These are phyloP conservation scores for Solanum appendiculatum DNA, from an alignment of 257 asterid genomes.

Conservation along the genomic window DNA sequence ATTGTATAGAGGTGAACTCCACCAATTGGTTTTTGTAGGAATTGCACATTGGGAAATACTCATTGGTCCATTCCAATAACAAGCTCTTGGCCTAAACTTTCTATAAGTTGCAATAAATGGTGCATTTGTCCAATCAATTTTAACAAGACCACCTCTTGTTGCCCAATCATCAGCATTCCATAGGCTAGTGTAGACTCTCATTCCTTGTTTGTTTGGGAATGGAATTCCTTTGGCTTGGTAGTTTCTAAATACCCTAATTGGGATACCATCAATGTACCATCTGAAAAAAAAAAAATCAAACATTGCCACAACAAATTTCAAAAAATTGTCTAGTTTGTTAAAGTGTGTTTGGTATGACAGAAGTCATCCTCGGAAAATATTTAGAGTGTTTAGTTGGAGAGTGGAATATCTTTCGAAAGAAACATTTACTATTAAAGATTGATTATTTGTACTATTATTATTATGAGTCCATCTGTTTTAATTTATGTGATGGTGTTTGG, in stretches of 20 bases:
- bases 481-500: too few species aligned
- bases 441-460: neutral
- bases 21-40: constrained; percentile 28
- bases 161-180: constrained; percentile 94
- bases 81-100: constrained; percentile 40
- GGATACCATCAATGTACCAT: constrained; percentile 69
- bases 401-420: neutral
- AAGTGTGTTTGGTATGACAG: neutral
- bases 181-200: constrained; percentile 61
- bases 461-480: too few species aligned
- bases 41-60: constrained; percentile 22
- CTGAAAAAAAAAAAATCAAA: constrained; percentile 15
- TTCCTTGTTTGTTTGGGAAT: constrained; percentile 45
- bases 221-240: constrained; percentile 34
- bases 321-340: too few species aligned
- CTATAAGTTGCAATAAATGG: constrained; percentile 48
- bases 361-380: neutral
- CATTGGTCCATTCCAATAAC: constrained; percentile 25
- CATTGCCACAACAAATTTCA: neutral
- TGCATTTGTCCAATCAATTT: constrained; percentile 49
- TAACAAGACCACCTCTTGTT: constrained; percentile 59
- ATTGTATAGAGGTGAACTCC: constrained; percentile 19
- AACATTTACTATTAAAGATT: neutral
- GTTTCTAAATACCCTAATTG: constrained; percentile 60
- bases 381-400: neutral